phyloP scores from a whole-genome alignment of 495 filamentous ascomycete genomes.

The Elaphomyces granulatus region DNA sequence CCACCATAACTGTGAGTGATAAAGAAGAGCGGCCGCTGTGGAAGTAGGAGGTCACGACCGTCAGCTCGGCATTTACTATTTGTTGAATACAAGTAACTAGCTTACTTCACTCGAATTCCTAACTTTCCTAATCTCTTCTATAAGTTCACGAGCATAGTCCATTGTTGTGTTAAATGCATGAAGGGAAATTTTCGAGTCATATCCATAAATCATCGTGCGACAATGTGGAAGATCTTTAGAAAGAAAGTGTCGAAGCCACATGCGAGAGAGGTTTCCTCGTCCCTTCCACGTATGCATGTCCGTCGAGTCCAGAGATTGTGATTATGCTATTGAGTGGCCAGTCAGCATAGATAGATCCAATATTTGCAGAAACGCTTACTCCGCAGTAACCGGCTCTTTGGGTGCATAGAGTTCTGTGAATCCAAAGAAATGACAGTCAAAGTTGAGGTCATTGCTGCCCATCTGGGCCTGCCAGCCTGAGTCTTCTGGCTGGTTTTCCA shows the following conservation, averaged over 20 bases:
- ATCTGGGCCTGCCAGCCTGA: too few relatives aligned
- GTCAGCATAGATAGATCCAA: too few relatives aligned
- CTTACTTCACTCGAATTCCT: conserved; percentile 9
- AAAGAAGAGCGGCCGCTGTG: conserved; percentile 15
- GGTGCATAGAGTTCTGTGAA: too few relatives aligned
- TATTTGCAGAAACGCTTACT: too few relatives aligned
- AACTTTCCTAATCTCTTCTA: conserved; percentile 11
- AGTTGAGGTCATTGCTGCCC: too few relatives aligned
- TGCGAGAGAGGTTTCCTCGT: conserved; percentile 12
- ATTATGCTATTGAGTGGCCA: too few relatives aligned
- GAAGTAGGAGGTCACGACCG: conserved; percentile 4
- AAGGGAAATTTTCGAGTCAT: conserved; percentile 19
- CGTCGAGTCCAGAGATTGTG: too few relatives aligned
- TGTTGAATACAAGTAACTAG: background rate
- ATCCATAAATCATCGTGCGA: conserved; percentile 24
- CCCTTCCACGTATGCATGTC: conserved; percentile 23
- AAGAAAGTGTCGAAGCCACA: conserved; percentile 28
- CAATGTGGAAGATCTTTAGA: conserved; percentile 16
- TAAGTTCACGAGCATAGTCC: conserved; percentile 16
- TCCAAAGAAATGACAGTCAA: too few relatives aligned
- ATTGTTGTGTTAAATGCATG: conserved; percentile 8
- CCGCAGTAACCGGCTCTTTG: too few relatives aligned
- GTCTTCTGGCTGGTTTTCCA: too few relatives aligned
- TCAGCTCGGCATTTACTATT: conserved; percentile 1
- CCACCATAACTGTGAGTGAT: conserved; percentile 22